Evolutionary conservation across 208 protist genomes (phyloP).

Genomic region (Acanthamoeba quina): DNA sequence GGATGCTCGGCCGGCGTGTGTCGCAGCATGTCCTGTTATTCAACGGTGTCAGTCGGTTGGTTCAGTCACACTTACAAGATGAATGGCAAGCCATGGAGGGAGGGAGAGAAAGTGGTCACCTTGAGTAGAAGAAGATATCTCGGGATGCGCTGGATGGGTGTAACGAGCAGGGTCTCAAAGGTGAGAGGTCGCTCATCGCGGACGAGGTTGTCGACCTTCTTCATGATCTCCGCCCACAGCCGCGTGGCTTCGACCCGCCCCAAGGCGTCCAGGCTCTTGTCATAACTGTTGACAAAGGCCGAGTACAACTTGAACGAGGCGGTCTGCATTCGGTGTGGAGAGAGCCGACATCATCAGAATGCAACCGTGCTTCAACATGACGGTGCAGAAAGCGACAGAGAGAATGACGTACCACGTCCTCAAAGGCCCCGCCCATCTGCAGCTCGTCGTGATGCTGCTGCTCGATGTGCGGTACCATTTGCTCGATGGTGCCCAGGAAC

Average conservation of each 20-base stretch:
- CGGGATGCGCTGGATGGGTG: constrained; percentile 29
- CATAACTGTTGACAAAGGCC: constrained; percentile 10
- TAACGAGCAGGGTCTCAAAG: neutral
- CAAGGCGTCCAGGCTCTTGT: neutral
- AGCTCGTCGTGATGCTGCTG: neutral
- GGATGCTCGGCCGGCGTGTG: constrained; percentile 32
- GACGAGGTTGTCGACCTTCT: neutral
- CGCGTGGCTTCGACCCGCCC: neutral
- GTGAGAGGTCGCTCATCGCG: neutral
- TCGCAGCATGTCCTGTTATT: constrained; percentile 47
- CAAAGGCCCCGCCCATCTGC: neutral
- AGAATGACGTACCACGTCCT: neutral
- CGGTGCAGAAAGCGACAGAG: too few species aligned
- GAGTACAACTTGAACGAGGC: constrained; percentile 56
- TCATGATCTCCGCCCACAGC: neutral
- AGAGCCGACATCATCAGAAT: too few species aligned
- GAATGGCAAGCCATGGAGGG: neutral
- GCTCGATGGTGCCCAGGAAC: neutral
- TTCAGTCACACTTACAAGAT: neutral
- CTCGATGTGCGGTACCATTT: neutral
- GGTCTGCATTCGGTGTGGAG: neutral
- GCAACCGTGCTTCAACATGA: too few species aligned
- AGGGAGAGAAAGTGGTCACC: neutral
- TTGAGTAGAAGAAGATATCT: constrained; percentile 19
- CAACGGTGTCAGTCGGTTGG: neutral